phyloP scores from a whole-genome alignment of 2,329 filamentous ascomycete species.

The Aspergillus brasiliensis region DNA sequence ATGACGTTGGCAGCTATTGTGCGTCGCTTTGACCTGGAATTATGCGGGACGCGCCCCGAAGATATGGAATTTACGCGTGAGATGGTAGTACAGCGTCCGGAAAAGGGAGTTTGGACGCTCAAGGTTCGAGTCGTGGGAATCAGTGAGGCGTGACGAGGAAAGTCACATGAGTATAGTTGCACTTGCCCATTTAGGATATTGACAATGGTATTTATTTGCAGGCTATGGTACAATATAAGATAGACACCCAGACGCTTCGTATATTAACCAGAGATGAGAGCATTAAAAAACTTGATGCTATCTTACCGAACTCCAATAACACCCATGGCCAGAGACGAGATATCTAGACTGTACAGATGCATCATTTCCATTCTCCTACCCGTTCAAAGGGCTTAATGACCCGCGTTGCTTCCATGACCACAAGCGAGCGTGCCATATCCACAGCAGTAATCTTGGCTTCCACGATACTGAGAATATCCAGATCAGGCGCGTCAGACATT shows the following conservation, averaged over 20 bases:
- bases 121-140: background rate
- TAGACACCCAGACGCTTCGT: no score
- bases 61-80: background rate
- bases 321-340: background rate
- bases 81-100: background rate
- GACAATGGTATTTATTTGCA: background rate
- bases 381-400: slow-evolving; percentile 37
- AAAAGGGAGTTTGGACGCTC: background rate
- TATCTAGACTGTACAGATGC: background rate
- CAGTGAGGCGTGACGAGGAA: background rate
- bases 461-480: slow-evolving; percentile 36
- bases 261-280: no score
- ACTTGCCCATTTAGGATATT: background rate
- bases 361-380: slow-evolving; percentile 33
- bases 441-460: slow-evolving; percentile 38
- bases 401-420: slow-evolving; percentile 37
- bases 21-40: background rate
- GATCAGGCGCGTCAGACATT: slow-evolving; percentile 19
- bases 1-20: background rate
- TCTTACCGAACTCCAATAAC: background rate
- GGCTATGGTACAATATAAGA: no score
- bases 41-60: background rate
- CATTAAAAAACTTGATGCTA: background rate
- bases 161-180: background rate
- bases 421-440: slow-evolving; percentile 34